Evolutionary conservation across 139 green algal genomes (phyloP), one percentile per base, ranked within the genome.

Genomic region (Tetradesmus obliquus): DNA sequence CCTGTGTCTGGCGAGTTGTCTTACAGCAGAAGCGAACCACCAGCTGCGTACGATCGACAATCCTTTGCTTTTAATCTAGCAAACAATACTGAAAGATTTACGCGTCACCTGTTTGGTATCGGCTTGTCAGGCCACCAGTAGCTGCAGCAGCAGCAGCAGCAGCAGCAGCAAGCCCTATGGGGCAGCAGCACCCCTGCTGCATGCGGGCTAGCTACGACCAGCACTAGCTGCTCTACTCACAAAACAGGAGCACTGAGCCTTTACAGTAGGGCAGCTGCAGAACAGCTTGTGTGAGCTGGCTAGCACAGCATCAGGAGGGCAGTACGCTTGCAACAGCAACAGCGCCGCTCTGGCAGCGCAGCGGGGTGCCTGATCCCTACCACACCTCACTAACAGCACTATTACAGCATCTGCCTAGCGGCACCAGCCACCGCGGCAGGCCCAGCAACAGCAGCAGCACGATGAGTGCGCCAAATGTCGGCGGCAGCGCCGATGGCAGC

Each of bases 381-480:
- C 32, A 45, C 32, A 45, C 32, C 32, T 45, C 0, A n/a, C n/a
- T n/a, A 45, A 45, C 32, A 45, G 32, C 32, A 45, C 0, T 45
- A 45, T 45, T n/a, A n/a, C n/a, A 45, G 32, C 32, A 45, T 45
- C 32, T 45, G 32, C 32, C 32, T 45, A 45, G 0, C 32, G 32
- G 32, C 32, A 45, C 32, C 32, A 45, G 32, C 32, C 32, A 45
- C 32, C 32, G 32, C 32, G 32, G 32, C 32, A 45, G 32, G 32
- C 32, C 32, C 66, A 86, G 12, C 54, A 32, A 66, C 54, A n/a
- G n/a, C 32, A 62, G 84, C 86, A 90, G 86, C 69, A 53, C 76
- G 53, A 90, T 90, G 86, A 84, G 71, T 84, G 71, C 58, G 1
- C 19, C 60, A 32, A 71, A 69, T 8, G 66, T 32, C 13, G 62